These are phyloP conservation scores for Hypoxylon rickii DNA, from an alignment of 495 filamentous ascomycete genomes.

Conservation along the genomic window DNA sequence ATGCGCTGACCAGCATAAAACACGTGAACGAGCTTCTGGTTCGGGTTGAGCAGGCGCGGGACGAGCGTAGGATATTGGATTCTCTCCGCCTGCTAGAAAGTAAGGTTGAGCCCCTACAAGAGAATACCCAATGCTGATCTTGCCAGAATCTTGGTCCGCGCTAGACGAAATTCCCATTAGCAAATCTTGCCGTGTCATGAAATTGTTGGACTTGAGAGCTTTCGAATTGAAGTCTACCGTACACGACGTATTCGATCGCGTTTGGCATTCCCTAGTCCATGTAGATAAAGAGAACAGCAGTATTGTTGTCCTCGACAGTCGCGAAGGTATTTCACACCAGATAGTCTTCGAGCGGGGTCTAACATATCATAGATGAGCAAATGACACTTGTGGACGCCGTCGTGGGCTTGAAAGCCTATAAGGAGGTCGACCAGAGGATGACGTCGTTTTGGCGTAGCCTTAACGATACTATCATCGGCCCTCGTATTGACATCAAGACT, in stretches of 20 bases:
- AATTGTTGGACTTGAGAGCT: constrained; percentile 51
- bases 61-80: constrained; percentile 54
- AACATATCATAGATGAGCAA: constrained; percentile 45
- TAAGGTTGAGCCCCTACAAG: constrained; percentile 27
- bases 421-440: constrained; percentile 56
- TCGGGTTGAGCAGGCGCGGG: constrained; percentile 54
- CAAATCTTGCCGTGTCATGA: constrained; percentile 53
- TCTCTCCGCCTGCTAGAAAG: constrained; percentile 57
- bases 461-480: constrained; percentile 53
- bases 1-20: constrained; percentile 64
- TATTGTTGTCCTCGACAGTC: constrained; percentile 52
- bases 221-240: constrained; percentile 61
- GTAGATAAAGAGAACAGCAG: constrained; percentile 55
- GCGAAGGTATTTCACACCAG: constrained; percentile 49
- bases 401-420: constrained; percentile 53
- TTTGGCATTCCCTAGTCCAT: constrained; percentile 60
- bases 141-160: constrained; percentile 51
- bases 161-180: constrained; percentile 49
- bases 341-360: too few species aligned
- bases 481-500: constrained; percentile 49
- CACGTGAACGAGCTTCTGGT: constrained; percentile 56
- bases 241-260: constrained; percentile 60
- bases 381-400: constrained; percentile 54
- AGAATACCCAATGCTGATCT: neutral
- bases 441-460: constrained; percentile 56